Base-by-base conservation (phyloP, 305 asterid species). In the Fraxinus floribunda region DNA sequence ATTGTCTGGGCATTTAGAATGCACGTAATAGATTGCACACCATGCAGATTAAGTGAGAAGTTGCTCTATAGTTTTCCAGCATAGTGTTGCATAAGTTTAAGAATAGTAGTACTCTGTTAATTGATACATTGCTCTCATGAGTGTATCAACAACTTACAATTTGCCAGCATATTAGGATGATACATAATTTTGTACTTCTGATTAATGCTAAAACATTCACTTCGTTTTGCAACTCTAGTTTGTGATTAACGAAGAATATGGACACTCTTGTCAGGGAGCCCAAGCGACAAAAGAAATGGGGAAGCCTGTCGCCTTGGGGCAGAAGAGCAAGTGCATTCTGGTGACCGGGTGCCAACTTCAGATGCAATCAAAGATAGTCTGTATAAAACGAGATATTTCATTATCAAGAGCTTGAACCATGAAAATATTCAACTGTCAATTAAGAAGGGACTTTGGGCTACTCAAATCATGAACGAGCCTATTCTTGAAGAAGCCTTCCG, bases 391-490 rank as follows among this genome's bases (percentile, higher is more conserved):
- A 88, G 98, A 92, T 95, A 91, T 89, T 95, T 95, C 90, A 85
- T 95, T 84, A 95, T 95, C 91, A 95, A 95, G 92, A 94, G 99
- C 90, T 90, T 93, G 92, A 92, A 88, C 89, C 94, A 92, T 86
- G 90, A 93, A 91, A 95, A 95, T 86, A 83, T 95, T 84, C 92
- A 93, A 83, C 76, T 93, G 88, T 95, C 98, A 81, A 79, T 93
- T 83, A 87, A 89, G 87, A 91, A 89, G 87, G 99, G 97, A 79
- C 88, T 94, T 87, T 95, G 99, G 98, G 98, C 99, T 24, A 94
- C 99, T 86, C 99, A 95, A 91, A 93, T 91, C 86, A 92, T 92
- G 98, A 94, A 95, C 90, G 99, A 95, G 94, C 93, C 93, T 83
- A 92, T 93, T 90, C 92, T 95, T 85, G 97, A 94, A 82, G 99